Conservation (phyloP, 176 grass and related monocot species). For the Carex littledalei region DNA sequence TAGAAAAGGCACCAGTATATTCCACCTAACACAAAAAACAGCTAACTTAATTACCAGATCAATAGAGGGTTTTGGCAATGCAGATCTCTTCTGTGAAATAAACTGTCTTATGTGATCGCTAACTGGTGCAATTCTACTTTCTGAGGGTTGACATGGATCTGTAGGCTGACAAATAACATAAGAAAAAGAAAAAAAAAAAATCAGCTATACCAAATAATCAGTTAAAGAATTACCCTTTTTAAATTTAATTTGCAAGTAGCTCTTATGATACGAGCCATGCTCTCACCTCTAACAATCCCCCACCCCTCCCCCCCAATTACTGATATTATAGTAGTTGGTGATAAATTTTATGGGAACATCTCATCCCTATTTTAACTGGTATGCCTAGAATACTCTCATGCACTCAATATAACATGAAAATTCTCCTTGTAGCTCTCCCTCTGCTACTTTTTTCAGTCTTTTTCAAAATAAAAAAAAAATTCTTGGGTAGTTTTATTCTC, state of each 20-base stretch:
- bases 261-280: not conserved
- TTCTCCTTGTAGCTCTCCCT: not conserved
- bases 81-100: not conserved
- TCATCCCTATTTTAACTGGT: not conserved
- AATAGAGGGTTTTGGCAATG: conserved; percentile 8
- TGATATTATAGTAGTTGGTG: not conserved
- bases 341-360: not conserved
- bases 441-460: no score
- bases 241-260: not conserved
- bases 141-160: not conserved
- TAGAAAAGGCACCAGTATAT: not conserved
- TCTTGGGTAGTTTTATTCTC: not conserved
- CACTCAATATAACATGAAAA: not conserved
- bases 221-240: not conserved
- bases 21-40: not conserved
- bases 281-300: not conserved
- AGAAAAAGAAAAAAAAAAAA: not conserved
- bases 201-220: not conserved
- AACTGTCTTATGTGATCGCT: not conserved
- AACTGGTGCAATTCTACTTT: not conserved
- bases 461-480: not conserved
- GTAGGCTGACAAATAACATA: not conserved
- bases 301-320: not conserved
- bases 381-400: not conserved
- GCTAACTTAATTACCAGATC: not conserved